These are phyloP conservation scores for Lentinula edodes DNA, from an alignment of 768 basidiomycete genomes.

Conservation along the genomic window DNA sequence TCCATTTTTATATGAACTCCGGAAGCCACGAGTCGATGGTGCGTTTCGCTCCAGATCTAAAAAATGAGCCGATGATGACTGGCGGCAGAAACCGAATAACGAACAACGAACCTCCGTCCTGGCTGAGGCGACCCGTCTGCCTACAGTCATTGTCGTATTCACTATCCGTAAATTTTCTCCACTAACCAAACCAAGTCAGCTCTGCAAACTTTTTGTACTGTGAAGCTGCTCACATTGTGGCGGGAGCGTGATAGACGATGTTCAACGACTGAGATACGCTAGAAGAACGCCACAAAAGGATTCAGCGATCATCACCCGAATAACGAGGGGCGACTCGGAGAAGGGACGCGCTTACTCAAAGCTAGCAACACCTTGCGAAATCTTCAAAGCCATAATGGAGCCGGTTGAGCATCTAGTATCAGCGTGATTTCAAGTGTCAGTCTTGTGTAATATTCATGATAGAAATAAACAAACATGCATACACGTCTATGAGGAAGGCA, in stretches of 20 bases:
- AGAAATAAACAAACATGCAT: neutral
- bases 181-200: slow-evolving; percentile 10
- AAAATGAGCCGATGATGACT: neutral
- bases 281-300: neutral
- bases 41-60: slow-evolving; percentile 28
- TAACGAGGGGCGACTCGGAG: no score
- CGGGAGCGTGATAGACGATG: slow-evolving; percentile 28
- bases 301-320: neutral
- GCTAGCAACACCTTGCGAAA: neutral
- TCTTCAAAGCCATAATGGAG: neutral
- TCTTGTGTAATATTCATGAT: neutral
- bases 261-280: slow-evolving; percentile 29
- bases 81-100: neutral
- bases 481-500: slow-evolving; percentile 26
- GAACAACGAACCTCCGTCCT: slow-evolving; percentile 25
- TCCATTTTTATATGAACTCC: slow-evolving; percentile 27
- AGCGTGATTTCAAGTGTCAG: neutral
- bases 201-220: neutral
- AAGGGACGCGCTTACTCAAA: neutral
- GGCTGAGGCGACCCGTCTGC: slow-evolving; percentile 22
- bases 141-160: slow-evolving; percentile 24
- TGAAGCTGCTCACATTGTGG: slow-evolving; percentile 18
- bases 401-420: neutral
- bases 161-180: slow-evolving; percentile 26
- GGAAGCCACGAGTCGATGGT: slow-evolving; percentile 24